Base-by-base conservation (phyloP, 257 asterid species). In the Forsythia viridissima region DNA sequence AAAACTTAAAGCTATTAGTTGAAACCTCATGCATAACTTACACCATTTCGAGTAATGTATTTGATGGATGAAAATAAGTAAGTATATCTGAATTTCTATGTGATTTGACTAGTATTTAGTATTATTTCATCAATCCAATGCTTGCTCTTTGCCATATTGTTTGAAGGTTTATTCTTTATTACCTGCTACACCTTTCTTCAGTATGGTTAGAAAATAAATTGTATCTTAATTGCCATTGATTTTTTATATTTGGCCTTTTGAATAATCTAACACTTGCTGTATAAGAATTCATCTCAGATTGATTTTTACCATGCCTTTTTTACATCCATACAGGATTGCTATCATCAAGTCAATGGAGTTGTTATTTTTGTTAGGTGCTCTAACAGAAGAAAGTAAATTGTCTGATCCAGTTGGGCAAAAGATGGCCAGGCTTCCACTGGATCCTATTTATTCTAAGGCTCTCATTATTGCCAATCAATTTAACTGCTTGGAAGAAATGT, bases 351-450 rank as follows among this genome's bases (percentile, higher is more conserved):
- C 99, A 15, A 72, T 95, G 95, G 97, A 92, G 88, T 81, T 90
- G 75, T 86, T 95, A 80, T 85, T 85, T 88, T 86, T 92, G 85
- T 89, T 95, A 79, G 98, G 98, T 89, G 99, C 99, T 79, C 86
- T 95, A 69, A 88, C 94, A 9, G 98, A 93, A 15, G 90, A 83
- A 63, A 77, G 93, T 83, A 87, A 89, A 91, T 90, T 95, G 67
- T 83, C 98, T 6, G 93, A 95, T 80, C 92, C 97, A 65, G 88
- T 92, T 77, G 99, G 99, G 74, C 89, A 78, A 61, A 97, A 92
- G 79, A 95, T 95, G 99, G 91, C 97, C 70, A 91, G 88, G 85
- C 93, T 95, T 81, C 99, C 99, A 4, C 78, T 93, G 77, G 98
- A 95, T 80, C 99, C 98, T 48, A 75, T 92, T 81, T 91, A 92